A percentile compares a stretch with the other conserved stretches of the same genome.
These are phyloP conservation scores for Colletotrichum lindemuthianum DNA, from an alignment of 2,329 filamentous ascomycete species.

Conservation along the genomic window DNA sequence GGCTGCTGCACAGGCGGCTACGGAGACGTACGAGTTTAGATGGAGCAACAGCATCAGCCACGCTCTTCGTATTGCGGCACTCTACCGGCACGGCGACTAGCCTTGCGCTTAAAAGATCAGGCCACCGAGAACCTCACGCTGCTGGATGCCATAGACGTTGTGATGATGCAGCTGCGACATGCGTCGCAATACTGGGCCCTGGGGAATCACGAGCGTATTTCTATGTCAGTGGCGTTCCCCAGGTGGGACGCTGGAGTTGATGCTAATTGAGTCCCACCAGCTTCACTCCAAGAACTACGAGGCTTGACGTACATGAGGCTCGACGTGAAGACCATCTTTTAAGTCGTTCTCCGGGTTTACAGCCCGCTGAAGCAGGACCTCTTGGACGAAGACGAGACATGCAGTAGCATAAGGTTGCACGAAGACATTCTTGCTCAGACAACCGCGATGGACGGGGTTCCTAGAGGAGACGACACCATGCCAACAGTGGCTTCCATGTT, in stretches of 20 bases:
- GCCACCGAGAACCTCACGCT: conserved; percentile 1
- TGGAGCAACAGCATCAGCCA: conserved; percentile 7
- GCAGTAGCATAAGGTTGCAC: background rate
- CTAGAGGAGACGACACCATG: background rate
- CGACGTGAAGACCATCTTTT: conserved; percentile 2
- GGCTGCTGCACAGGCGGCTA: background rate
- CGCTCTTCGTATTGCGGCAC: background rate
- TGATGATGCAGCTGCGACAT: background rate
- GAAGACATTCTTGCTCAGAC: background rate
- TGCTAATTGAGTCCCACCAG: background rate
- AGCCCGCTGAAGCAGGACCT: background rate
- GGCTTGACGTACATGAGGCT: conserved; percentile 10
- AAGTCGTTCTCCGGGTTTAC: background rate
- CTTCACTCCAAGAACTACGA: background rate
- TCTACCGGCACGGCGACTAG: conserved; percentile 7
- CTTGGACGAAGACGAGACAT: background rate
- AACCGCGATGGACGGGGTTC: background rate
- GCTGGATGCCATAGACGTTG: background rate
- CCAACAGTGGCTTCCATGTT: background rate
- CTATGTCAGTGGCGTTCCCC: background rate
- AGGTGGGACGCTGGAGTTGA: background rate
- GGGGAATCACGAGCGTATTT: background rate
- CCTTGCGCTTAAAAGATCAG: conserved; percentile 2
- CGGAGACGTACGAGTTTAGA: background rate
- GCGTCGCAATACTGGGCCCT: conserved; percentile 1